phyloP scores from a whole-genome alignment of 2,329 filamentous ascomycete species.

The Aspergillus uvarum region DNA sequence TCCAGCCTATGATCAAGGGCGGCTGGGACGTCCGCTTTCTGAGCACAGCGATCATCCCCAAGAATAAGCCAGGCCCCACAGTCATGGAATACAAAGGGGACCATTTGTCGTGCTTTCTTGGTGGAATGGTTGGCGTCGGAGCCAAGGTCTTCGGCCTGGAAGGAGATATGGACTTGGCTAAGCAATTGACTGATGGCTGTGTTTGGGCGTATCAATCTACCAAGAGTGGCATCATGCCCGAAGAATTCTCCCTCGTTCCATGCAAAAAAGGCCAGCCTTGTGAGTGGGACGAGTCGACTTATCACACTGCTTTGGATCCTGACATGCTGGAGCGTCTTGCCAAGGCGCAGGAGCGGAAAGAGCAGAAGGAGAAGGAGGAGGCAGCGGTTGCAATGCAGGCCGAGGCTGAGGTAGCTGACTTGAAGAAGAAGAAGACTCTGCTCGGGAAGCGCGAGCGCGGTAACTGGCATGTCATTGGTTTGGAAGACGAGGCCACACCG shows the following conservation, averaged over 20 bases:
- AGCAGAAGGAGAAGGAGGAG: slow-evolving; percentile 13
- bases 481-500: background rate
- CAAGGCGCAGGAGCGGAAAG: slow-evolving; percentile 25
- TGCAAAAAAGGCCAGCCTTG: slow-evolving; percentile 50
- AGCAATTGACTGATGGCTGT: slow-evolving; percentile 59
- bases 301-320: slow-evolving; percentile 47
- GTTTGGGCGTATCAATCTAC: slow-evolving; percentile 62
- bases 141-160: slow-evolving; percentile 57
- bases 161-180: slow-evolving; percentile 55
- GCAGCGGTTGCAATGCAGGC: background rate
- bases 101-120: slow-evolving; percentile 61
- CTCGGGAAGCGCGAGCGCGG: slow-evolving; percentile 17
- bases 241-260: slow-evolving; percentile 54
- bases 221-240: slow-evolving; percentile 62
- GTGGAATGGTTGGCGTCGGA: slow-evolving; percentile 63
- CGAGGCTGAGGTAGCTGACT: background rate
- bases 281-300: slow-evolving; percentile 55
- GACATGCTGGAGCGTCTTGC: slow-evolving; percentile 29
- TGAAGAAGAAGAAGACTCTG: slow-evolving; percentile 5
- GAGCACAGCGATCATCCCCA: slow-evolving; percentile 29
- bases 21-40: slow-evolving; percentile 44
- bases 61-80: slow-evolving; percentile 20
- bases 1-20: slow-evolving; percentile 46
- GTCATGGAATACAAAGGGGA: slow-evolving; percentile 54
- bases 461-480: slow-evolving; percentile 22